Evolutionary conservation across 306 rosid genomes (phyloP).

Genomic region (Carpinus viminea): DNA sequence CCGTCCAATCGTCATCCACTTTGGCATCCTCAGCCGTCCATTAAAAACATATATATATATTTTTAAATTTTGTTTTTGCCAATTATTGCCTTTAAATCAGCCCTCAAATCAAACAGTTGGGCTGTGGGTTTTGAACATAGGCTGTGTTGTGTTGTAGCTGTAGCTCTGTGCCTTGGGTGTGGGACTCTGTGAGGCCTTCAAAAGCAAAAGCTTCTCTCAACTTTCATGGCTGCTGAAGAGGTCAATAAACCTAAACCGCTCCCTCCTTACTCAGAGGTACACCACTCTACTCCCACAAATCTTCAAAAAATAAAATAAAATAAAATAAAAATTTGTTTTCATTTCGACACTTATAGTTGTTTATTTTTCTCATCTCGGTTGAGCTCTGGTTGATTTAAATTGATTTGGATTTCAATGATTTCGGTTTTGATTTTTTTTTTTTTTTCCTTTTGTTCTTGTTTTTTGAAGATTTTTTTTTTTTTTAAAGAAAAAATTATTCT

Average conservation of each 20-base stretch:
- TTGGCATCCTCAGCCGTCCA: slow-evolving; percentile 51
- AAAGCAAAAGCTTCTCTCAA: slow-evolving; percentile 23
- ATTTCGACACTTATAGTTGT: background rate
- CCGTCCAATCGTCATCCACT: slow-evolving; percentile 43
- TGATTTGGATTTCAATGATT: background rate
- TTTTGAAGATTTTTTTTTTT: background rate
- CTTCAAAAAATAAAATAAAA: background rate
- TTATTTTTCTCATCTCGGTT: background rate
- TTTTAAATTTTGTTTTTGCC: background rate
- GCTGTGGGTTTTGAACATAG: slow-evolving; percentile 22
- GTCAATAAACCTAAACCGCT: slow-evolving; percentile 56
- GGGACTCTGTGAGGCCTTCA: background rate
- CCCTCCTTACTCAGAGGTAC: slow-evolving; percentile 84
- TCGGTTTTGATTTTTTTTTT: background rate
- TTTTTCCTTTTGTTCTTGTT: background rate
- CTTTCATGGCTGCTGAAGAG: slow-evolving; percentile 64
- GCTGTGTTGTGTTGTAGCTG: slow-evolving; percentile 11
- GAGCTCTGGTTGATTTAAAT: background rate
- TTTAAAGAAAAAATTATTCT: background rate
- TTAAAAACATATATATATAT: background rate
- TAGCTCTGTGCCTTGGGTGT: background rate
- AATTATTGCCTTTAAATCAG: slow-evolving; percentile 45
- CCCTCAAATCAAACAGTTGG: slow-evolving; percentile 41
- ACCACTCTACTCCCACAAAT: slow-evolving; percentile 13
- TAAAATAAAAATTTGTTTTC: background rate